Evolutionary conservation across 179 eudicot genomes (phyloP).

Genomic region (Vitellaria paradoxa): DNA sequence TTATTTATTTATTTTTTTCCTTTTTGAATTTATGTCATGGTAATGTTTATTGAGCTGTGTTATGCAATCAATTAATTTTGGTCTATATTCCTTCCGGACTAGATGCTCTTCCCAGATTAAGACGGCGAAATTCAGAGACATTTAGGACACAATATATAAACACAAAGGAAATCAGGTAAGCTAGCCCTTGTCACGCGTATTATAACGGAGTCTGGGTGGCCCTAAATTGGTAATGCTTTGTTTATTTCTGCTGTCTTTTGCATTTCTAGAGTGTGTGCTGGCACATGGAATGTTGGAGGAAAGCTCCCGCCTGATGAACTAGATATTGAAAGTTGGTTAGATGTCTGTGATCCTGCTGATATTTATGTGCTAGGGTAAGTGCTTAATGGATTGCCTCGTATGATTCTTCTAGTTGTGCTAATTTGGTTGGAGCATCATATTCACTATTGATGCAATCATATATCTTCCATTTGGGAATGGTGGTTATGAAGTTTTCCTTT

Average conservation of each 20-base stretch:
- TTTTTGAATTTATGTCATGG: not conserved
- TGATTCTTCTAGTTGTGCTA: not conserved
- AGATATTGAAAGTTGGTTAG: conserved; percentile 82
- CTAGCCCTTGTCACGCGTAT: conserved; percentile 1
- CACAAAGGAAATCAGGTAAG: conserved; percentile 78
- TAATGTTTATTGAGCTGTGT: not conserved
- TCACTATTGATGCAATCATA: not conserved
- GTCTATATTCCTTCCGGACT: conserved; percentile 16
- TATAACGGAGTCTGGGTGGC: not conserved
- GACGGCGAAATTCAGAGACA: conserved; percentile 92
- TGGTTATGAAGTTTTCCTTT: not conserved
- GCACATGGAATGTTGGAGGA: conserved; percentile 98
- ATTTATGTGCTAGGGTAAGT: conserved; percentile 94
- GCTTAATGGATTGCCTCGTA: not conserved
- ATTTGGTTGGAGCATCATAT: not conserved
- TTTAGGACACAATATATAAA: conserved; percentile 86
- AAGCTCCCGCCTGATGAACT: conserved; percentile 79
- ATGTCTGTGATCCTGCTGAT: conserved; percentile 73
- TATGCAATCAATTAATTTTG: not conserved
- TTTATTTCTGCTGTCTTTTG: conserved; percentile 1
- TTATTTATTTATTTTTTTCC: not conserved
- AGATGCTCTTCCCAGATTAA: conserved; percentile 61
- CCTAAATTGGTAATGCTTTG: not conserved
- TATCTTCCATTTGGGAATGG: not conserved
- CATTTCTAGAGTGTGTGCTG: conserved; percentile 66